Percentiles rank a stretch among this genome's conserved stretches.
Evolutionary conservation across 768 basidiomycete species (phyloP).

Genomic region (Tulasnella sp.): DNA sequence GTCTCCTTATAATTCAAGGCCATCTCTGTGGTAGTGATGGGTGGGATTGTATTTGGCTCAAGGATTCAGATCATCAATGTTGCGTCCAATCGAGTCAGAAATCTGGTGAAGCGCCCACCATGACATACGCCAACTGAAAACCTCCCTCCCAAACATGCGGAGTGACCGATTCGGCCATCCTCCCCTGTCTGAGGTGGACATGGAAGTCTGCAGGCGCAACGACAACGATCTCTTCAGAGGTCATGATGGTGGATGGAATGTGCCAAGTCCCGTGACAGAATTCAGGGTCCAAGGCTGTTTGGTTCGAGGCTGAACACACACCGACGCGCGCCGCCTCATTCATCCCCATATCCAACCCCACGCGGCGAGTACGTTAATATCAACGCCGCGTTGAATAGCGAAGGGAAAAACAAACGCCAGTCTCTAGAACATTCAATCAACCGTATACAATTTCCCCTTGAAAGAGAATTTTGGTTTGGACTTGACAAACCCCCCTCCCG

Average conservation of each 20-base stretch:
- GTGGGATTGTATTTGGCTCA: slow-evolving; percentile 87
- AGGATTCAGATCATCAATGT: background rate
- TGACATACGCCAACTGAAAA: slow-evolving; percentile 87
- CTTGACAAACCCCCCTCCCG: too few relatives aligned
- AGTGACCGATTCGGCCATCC: slow-evolving; percentile 69
- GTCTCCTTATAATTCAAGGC: slow-evolving; percentile 71
- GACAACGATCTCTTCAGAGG: background rate
- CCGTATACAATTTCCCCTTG: background rate
- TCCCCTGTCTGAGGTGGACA: slow-evolving; percentile 89
- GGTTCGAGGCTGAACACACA: too few relatives aligned
- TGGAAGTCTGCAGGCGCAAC: slow-evolving; percentile 79
- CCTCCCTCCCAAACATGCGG: slow-evolving; percentile 88
- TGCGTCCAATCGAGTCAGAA: background rate
- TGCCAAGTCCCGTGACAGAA: too few relatives aligned
- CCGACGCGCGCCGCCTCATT: background rate
- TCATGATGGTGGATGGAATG: background rate
- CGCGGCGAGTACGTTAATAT: slow-evolving; percentile 17
- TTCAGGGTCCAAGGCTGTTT: too few relatives aligned
- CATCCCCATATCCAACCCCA: slow-evolving; percentile 20
- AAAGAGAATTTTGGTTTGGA: background rate
- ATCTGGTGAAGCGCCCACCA: slow-evolving; percentile 44
- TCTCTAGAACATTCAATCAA: too few relatives aligned
- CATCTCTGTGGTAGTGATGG: slow-evolving; percentile 69
- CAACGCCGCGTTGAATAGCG: too few relatives aligned
- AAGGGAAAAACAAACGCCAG: too few relatives aligned